Percentiles rank a stretch among this genome's conserved stretches.
phyloP scores from a whole-genome alignment of 768 basidiomycete species.

The Pulveroboletus ravenelii region DNA sequence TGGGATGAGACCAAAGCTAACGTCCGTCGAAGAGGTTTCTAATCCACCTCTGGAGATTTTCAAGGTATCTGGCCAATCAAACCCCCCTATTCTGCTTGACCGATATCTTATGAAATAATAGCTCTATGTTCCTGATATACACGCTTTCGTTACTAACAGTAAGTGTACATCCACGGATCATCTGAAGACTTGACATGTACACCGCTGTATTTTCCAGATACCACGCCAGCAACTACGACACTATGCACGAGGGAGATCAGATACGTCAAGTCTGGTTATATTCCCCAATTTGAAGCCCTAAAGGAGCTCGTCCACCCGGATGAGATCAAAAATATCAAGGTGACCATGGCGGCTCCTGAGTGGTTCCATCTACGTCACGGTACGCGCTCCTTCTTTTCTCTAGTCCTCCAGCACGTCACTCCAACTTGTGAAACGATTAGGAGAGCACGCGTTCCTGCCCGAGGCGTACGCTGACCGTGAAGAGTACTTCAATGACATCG shows the following conservation, averaged over 20 bases:
- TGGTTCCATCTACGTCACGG: conserved; percentile 72
- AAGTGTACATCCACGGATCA: neutral
- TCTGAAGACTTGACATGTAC: neutral
- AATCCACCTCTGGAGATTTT: conserved; percentile 25
- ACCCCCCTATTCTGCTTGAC: too few species aligned
- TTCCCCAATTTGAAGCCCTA: conserved; percentile 58
- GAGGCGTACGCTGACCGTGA: conserved; percentile 24
- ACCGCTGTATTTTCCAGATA: conserved; percentile 8
- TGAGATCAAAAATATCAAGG: conserved; percentile 63
- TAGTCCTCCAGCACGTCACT: neutral
- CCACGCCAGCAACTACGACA: conserved; percentile 18
- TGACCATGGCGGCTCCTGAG: conserved; percentile 67
- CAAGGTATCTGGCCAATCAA: conserved; percentile 11
- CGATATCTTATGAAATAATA: conserved; percentile 1
- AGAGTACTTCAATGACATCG: conserved; percentile 48
- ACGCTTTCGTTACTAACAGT: conserved; percentile 20
- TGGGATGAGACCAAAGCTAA: neutral
- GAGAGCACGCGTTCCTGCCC: conserved; percentile 20
- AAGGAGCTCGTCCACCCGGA: conserved; percentile 54
- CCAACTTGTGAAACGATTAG: conserved; percentile 3
- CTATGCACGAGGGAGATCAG: conserved; percentile 54
- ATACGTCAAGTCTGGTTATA: conserved; percentile 57
- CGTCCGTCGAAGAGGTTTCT: conserved; percentile 12
- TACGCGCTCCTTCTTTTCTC: conserved; percentile 13
- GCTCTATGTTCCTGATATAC: conserved; percentile 26